Evolutionary conservation across 306 rosid genomes (phyloP).

Genomic region (Trifolium subterraneum): DNA sequence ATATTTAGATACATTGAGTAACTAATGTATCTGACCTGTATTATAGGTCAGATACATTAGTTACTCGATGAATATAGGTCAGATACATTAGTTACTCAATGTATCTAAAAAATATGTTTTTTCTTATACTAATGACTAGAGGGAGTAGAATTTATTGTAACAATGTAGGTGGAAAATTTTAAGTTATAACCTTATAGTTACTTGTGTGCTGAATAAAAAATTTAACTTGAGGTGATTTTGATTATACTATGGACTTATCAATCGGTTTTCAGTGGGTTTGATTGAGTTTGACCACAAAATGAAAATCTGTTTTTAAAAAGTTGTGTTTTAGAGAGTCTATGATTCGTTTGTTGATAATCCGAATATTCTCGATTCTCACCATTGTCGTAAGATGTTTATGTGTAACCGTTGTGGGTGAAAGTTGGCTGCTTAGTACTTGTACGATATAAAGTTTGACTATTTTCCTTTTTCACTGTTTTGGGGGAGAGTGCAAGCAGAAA

Average conservation of each 20-base stretch:
- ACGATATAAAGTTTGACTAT: neutral
- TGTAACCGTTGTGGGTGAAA: constrained; percentile 3
- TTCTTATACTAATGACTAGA: too few species aligned
- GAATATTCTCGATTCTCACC: neutral
- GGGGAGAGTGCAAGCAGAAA: neutral
- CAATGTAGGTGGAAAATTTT: constrained; percentile 33
- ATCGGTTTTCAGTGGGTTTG: neutral
- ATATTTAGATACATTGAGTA: too few species aligned
- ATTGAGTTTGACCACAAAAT: constrained; percentile 16
- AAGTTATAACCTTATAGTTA: neutral
- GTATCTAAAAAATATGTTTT: too few species aligned
- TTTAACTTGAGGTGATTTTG: neutral
- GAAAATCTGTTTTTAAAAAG: neutral
- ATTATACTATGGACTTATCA: neutral
- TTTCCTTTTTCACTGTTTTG: neutral
- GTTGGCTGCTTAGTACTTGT: neutral
- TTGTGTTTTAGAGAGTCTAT: constrained; percentile 1
- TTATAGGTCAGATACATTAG: too few species aligned
- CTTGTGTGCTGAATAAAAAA: neutral
- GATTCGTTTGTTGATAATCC: constrained; percentile 17
- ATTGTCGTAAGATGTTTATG: neutral
- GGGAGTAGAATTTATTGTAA: neutral
- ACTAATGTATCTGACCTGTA: too few species aligned
- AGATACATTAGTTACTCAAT: too few species aligned
- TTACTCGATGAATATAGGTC: too few species aligned